Percentiles rank a stretch among this genome's conserved stretches.
Evolutionary conservation across 352 stramenopile species (phyloP).

Genomic region (Phytophthora citrophthora): DNA sequence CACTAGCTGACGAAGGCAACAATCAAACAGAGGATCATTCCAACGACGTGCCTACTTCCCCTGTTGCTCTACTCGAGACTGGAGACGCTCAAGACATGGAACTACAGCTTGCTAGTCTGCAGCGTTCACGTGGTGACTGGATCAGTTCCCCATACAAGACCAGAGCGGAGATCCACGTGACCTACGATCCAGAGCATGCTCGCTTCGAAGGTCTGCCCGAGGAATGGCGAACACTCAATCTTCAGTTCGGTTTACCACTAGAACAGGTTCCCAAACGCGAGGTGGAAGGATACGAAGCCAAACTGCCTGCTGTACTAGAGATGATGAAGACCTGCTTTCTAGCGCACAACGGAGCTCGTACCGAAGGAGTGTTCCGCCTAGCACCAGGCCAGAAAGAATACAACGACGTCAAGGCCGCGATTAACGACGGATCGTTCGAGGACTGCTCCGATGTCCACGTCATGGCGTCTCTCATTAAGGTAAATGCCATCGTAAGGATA

Average conservation of each 20-base stretch:
- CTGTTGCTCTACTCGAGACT: slow-evolving; percentile 27
- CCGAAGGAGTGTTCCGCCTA: slow-evolving; percentile 83
- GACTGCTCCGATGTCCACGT: slow-evolving; percentile 79
- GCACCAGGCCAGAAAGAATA: slow-evolving; percentile 74
- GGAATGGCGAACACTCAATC: slow-evolving; percentile 69
- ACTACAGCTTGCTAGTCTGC: not conserved
- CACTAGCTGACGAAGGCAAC: not conserved
- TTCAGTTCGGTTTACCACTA: slow-evolving; percentile 78
- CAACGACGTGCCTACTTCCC: slow-evolving; percentile 1
- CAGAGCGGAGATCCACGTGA: slow-evolving; percentile 74
- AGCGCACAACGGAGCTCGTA: slow-evolving; percentile 43
- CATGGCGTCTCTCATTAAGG: slow-evolving; percentile 86
- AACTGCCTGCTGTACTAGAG: slow-evolving; percentile 76
- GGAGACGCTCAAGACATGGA: not conserved
- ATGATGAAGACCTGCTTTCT: slow-evolving; percentile 78
- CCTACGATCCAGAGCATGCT: slow-evolving; percentile 68
- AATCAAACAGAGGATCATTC: slow-evolving; percentile 15
- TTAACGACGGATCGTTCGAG: slow-evolving; percentile 72
- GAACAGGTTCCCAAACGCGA: slow-evolving; percentile 64
- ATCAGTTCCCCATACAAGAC: slow-evolving; percentile 78
- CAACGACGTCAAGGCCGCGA: slow-evolving; percentile 56
- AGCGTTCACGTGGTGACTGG: slow-evolving; percentile 23
- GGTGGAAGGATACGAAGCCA: slow-evolving; percentile 62
- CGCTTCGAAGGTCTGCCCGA: slow-evolving; percentile 79
- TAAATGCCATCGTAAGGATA: slow-evolving; percentile 11